A percentile compares a stretch with the other conserved stretches of the same genome.
phyloP scores from a whole-genome alignment of 2,329 filamentous ascomycete species.

The Cryphonectria parasitica region DNA sequence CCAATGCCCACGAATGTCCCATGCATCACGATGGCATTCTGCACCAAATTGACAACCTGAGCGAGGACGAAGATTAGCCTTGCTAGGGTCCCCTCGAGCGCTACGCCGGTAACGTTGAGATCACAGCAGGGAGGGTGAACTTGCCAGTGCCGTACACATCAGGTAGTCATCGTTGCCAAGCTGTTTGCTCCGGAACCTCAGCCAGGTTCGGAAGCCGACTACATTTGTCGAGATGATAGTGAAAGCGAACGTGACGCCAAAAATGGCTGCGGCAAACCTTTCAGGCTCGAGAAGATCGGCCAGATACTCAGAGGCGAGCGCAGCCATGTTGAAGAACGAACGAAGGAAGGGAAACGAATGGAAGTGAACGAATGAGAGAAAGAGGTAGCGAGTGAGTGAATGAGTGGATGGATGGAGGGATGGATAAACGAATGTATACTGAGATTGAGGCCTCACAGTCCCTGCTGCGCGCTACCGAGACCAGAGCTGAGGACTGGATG shows the following conservation, averaged over 20 bases:
- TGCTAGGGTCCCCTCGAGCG: neutral
- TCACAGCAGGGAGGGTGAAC: neutral
- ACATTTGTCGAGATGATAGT: constrained; percentile 25
- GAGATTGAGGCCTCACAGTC: constrained; percentile 8
- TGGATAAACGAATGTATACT: neutral
- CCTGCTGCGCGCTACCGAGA: constrained; percentile 3
- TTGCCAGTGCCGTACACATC: constrained; percentile 27
- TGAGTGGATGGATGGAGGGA: constrained; percentile 1
- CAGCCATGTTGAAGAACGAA: constrained; percentile 21
- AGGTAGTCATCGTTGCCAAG: constrained; percentile 27
- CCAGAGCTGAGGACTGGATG: neutral
- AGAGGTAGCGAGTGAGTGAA: neutral
- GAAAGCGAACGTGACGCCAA: constrained; percentile 28
- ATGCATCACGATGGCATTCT: constrained; percentile 28
- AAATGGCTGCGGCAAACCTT: constrained; percentile 28
- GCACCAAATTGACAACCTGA: constrained; percentile 26
- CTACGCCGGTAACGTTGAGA: neutral
- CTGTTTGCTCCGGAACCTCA: constrained; percentile 17
- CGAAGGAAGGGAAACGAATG: neutral
- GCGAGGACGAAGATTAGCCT: neutral
- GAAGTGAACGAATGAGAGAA: constrained; percentile 10
- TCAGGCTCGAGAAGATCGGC: constrained; percentile 26
- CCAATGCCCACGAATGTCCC: constrained; percentile 29
- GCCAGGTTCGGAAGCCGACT: constrained; percentile 23
- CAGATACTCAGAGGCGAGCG: constrained; percentile 28